Base-by-base conservation (phyloP, 176 grass and related monocot species). In the Poa annua region DNA sequence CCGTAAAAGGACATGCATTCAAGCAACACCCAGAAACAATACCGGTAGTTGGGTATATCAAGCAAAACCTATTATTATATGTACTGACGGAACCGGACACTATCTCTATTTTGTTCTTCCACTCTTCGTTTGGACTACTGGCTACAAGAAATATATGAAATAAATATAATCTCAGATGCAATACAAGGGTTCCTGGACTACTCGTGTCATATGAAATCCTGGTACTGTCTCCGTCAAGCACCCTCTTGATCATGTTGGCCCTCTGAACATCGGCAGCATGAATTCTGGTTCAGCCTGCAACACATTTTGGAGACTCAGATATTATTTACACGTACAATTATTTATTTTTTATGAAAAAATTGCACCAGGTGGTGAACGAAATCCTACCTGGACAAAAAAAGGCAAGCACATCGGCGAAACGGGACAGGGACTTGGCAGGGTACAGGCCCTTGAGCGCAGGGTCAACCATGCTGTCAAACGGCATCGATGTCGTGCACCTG, bases 251-350 rank as follows among this genome's bases (percentile, higher is more conserved):
- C 91, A 93, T 91, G 87, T 92, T 94, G 17, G 92, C 92, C 80
- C 92, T 92, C 83, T 92, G 89, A 89, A 92, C 89, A 95, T 95
- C 11, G 93, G 93, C 45, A 90, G 93, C 77, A 89, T 90, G 74
- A 95, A 95, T 64, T 95, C 92, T 3, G 89, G 92, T 78, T 94
- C 92, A 12, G 89, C 39, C 92, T 94, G 92, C 54, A 75, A 38
- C 38, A 81, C 11, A 10, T 84, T 78, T 89, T 9, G 34, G 0
- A 55, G 77, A 7, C 69, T 74, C 65, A 76, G 51, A 19, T 1
- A 9, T 60, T 80, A 48, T 42, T 76, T 19, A 48, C 12, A 26
- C 32, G 55, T 2, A 57, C 7, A 14, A 1, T 56, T 49, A 20
- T 63, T 33, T 84, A n/a, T 14, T 32, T 65, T 16, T 1, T 22